Percentiles rank a stretch among this genome's conserved stretches.
These are phyloP conservation scores for Hibiscus trionum DNA, from an alignment of 345 rosid genomes.

Conservation along the genomic window DNA sequence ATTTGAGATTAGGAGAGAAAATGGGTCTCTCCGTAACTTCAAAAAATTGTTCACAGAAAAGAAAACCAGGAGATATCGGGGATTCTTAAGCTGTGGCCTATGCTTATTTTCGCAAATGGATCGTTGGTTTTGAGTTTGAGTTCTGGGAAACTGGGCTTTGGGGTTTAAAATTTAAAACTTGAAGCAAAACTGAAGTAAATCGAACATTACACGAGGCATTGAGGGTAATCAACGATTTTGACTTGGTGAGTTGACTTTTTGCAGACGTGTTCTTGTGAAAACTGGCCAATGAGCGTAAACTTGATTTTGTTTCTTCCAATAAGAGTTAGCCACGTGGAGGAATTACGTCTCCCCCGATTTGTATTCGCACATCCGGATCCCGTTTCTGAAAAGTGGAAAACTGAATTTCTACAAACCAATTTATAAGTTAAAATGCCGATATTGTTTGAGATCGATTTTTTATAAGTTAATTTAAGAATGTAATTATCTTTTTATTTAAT, in stretches of 20 bases:
- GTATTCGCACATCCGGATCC: background rate
- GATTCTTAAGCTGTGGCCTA: background rate
- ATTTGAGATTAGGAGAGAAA: slow-evolving; percentile 35
- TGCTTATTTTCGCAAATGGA: background rate
- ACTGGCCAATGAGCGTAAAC: slow-evolving; percentile 8
- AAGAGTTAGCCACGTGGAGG: background rate
- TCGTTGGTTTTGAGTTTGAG: background rate
- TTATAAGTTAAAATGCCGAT: background rate
- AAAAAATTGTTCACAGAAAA: background rate
- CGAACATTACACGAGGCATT: too few relatives aligned
- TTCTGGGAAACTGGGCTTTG: background rate
- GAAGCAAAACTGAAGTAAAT: too few relatives aligned
- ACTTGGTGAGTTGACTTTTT: background rate
- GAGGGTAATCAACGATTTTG: too few relatives aligned
- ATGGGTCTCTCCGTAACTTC: slow-evolving; percentile 24
- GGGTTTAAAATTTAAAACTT: background rate
- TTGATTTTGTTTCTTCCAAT: background rate
- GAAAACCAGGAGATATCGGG: background rate
- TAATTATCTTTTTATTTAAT: too few relatives aligned
- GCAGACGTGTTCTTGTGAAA: slow-evolving; percentile 9
- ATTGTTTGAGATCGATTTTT: too few relatives aligned
- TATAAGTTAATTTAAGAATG: too few relatives aligned
- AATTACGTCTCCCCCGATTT: background rate
- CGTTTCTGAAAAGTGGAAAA: background rate
- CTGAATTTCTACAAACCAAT: background rate